Evolutionary conservation across 2,329 filamentous ascomycete genomes (phyloP).

Genomic region (Trichocomaceae sp.): DNA sequence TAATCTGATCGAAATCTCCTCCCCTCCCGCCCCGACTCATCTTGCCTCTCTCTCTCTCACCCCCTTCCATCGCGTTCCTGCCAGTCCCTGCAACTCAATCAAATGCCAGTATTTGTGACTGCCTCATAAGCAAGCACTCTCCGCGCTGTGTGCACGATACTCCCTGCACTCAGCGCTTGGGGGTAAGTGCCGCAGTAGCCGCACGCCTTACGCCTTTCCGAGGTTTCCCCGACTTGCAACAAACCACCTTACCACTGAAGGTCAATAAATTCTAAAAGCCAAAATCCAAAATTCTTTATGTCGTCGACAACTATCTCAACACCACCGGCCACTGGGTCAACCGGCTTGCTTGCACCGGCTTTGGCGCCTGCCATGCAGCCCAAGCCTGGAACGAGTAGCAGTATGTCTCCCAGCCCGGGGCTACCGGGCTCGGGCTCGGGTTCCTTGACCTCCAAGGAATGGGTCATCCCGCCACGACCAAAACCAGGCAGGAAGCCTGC

Average conservation of each 20-base stretch:
- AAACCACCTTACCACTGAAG: background rate
- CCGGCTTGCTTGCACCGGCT: slow-evolving; percentile 16
- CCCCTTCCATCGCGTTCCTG: background rate
- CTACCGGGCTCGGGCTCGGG: too few relatives aligned
- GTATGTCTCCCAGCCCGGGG: slow-evolving; percentile 27
- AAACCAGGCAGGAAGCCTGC: slow-evolving; percentile 92
- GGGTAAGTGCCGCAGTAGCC: background rate
- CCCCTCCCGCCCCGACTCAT: background rate
- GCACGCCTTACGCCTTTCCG: background rate
- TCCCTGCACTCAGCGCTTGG: background rate
- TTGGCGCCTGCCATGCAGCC: slow-evolving; percentile 31
- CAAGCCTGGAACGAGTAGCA: slow-evolving; percentile 12
- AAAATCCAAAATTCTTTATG: too few relatives aligned
- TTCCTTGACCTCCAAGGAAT: slow-evolving; percentile 72
- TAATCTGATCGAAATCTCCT: slow-evolving; percentile 14
- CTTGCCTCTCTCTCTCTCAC: background rate
- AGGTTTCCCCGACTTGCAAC: background rate
- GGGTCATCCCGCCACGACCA: slow-evolving; percentile 74
- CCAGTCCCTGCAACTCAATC: background rate
- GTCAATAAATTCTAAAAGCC: background rate
- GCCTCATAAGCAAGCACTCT: background rate
- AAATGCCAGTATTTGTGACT: background rate
- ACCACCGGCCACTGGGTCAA: background rate
- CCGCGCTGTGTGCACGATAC: background rate
- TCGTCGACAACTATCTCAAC: slow-evolving; percentile 7